Conservation (phyloP, 192 early-diverging fungal genomes). For the Coemansia sp. region DNA sequence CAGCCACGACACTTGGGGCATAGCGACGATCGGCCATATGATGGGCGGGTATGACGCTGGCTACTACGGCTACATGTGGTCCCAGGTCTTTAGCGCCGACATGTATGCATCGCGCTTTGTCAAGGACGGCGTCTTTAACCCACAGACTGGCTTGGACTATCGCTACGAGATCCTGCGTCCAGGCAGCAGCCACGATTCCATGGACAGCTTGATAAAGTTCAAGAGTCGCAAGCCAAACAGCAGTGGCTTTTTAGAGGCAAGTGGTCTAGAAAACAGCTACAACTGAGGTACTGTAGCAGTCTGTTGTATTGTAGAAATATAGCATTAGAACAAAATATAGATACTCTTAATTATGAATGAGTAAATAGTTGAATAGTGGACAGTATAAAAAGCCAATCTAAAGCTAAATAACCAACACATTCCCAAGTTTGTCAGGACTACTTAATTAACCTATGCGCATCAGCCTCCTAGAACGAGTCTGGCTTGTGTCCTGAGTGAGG, state of each 20-base stretch:
- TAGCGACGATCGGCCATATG: conserved; percentile 70
- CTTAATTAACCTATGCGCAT: too few species aligned
- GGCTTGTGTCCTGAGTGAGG: too few species aligned
- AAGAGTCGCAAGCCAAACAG: conserved; percentile 81
- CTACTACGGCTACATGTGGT: conserved; percentile 82
- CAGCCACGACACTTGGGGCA: conserved; percentile 71
- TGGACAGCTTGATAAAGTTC: conserved; percentile 65
- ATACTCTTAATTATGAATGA: too few species aligned
- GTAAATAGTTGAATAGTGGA: too few species aligned
- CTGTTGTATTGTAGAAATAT: too few species aligned
- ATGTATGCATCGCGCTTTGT: conserved; percentile 78
- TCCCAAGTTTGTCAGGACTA: too few species aligned
- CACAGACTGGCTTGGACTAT: conserved; percentile 69
- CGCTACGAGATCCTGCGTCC: conserved; percentile 72
- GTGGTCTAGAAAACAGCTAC: conserved; percentile 49
- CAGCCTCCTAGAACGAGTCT: too few species aligned
- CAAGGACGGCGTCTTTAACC: conserved; percentile 61
- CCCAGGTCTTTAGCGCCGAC: conserved; percentile 83
- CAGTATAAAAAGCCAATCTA: too few species aligned
- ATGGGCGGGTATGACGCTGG: conserved; percentile 80
- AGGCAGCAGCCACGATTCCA: conserved; percentile 73
- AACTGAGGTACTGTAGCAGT: too few species aligned
- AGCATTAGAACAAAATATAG: too few species aligned
- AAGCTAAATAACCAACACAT: too few species aligned
- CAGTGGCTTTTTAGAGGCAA: conserved; percentile 75